phyloP scores from a whole-genome alignment of 2,329 filamentous ascomycete species.

The Neonectria hederae region DNA sequence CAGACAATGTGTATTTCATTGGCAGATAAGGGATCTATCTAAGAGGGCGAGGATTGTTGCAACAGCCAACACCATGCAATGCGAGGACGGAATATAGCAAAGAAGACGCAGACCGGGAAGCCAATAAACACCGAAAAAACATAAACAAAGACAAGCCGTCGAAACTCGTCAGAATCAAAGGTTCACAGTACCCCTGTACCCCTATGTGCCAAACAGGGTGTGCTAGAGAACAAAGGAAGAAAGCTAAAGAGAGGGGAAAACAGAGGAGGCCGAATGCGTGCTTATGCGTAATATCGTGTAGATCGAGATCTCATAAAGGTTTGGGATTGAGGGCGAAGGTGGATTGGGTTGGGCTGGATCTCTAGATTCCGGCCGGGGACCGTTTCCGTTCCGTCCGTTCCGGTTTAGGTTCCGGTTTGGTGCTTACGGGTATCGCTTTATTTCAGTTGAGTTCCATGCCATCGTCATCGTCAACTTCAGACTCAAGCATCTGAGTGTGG shows the following conservation, averaged over 20 bases:
- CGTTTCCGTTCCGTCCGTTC: background rate
- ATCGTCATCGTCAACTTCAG: slow-evolving; percentile 68
- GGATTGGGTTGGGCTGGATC: background rate
- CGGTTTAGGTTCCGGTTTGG: background rate
- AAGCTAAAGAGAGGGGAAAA: slow-evolving; percentile 7
- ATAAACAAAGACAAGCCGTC: background rate
- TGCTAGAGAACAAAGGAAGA: background rate
- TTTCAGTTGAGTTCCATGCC: slow-evolving; percentile 66
- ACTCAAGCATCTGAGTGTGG: slow-evolving; percentile 65
- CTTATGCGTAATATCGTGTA: slow-evolving; percentile 18
- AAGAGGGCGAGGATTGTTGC: background rate
- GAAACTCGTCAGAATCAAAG: background rate
- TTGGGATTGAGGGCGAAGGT: background rate
- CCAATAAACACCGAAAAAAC: background rate
- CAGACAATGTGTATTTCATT: slow-evolving; percentile 6
- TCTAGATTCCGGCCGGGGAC: background rate
- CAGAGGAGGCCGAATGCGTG: slow-evolving; percentile 3
- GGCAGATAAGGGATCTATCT: slow-evolving; percentile 3
- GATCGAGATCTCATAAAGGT: slow-evolving; percentile 17
- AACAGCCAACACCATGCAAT: slow-evolving; percentile 33
- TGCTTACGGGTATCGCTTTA: slow-evolving; percentile 9
- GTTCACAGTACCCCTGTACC: background rate
- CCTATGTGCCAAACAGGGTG: background rate
- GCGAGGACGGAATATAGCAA: slow-evolving; percentile 5
- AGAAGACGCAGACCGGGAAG: background rate